These are phyloP conservation scores for Fraxinus anomala DNA, from an alignment of 257 asterid species.

Conservation along the genomic window DNA sequence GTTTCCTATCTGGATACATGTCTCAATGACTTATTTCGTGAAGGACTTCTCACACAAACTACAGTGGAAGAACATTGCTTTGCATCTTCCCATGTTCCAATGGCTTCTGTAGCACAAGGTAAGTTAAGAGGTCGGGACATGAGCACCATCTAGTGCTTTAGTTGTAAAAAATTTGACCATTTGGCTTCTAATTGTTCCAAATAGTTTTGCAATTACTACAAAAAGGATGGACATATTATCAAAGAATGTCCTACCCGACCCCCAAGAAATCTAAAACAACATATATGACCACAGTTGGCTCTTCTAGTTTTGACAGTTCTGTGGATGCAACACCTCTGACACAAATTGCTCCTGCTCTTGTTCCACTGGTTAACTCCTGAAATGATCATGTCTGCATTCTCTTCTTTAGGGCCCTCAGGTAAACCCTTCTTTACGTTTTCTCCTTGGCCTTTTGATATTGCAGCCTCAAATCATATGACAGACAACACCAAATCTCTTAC, in stretches of 20 bases:
- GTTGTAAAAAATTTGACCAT: not conserved
- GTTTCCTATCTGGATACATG: not conserved
- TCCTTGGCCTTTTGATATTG: too few relatives aligned
- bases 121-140: not conserved
- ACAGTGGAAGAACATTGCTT: not conserved
- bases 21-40: not conserved
- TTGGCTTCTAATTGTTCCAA: not conserved
- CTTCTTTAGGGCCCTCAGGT: not conserved
- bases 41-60: not conserved
- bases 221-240: constrained; percentile 1
- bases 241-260: not conserved
- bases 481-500: too few relatives aligned
- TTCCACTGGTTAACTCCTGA: not conserved
- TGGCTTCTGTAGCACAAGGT: not conserved
- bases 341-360: not conserved
- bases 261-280: not conserved
- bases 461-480: not conserved
- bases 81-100: not conserved
- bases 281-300: not conserved
- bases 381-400: not conserved
- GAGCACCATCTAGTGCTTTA: not conserved
- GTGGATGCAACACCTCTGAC: not conserved
- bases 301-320: not conserved
- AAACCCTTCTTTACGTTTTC: not conserved
- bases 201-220: not conserved